Conservation (phyloP, 768 basidiomycete species). For the Mycena olivaceomarginata region DNA sequence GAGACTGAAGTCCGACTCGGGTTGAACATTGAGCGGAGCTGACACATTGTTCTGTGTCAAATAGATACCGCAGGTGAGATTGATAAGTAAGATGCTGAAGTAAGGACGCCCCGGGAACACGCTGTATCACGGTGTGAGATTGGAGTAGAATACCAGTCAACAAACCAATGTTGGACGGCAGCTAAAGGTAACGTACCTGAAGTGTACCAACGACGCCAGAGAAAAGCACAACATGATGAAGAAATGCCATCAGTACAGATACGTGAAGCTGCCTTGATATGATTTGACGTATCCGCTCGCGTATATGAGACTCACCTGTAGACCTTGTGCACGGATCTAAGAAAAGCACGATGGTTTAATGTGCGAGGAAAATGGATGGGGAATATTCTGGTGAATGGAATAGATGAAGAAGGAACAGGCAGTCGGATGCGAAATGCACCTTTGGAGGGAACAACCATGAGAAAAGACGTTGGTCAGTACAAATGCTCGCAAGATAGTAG, state of each 20-base stretch:
- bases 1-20: no score
- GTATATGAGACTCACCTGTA: not conserved
- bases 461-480: not conserved
- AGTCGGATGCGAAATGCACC: not conserved
- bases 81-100: no score
- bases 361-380: not conserved
- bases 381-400: not conserved
- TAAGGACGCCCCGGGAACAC: not conserved
- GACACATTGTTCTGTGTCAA: no score
- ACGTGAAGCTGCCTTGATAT: no score
- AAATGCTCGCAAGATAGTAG: no score
- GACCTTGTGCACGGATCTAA: not conserved
- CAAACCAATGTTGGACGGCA: constrained; percentile 1
- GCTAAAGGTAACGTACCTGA: not conserved
- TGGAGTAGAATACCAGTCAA: not conserved
- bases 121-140: constrained; percentile 3
- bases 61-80: no score
- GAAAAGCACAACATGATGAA: not conserved
- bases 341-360: not conserved
- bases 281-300: no score
- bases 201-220: not conserved
- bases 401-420: not conserved
- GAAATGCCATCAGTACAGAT: not conserved
- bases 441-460: not conserved
- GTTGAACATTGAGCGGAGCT: no score